phyloP scores from a whole-genome alignment of 2,329 filamentous ascomycete species.

The Calycina herbarum region DNA sequence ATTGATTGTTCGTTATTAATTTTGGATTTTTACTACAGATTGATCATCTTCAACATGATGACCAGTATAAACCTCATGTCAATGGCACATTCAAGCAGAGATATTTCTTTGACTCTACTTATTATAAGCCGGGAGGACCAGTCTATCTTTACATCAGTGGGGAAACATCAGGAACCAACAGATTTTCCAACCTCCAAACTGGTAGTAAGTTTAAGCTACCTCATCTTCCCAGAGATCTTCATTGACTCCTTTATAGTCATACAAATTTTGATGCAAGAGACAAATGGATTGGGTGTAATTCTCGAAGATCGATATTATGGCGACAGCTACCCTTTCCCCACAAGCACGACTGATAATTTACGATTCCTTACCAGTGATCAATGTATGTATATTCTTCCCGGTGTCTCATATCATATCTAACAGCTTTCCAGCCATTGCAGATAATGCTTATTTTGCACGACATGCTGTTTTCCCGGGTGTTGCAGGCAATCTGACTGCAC shows the following conservation, averaged over 20 bases:
- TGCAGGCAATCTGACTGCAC: constrained; percentile 43
- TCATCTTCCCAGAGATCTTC: not conserved
- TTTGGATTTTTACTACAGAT: constrained; percentile 36
- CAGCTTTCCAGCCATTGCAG: constrained; percentile 43
- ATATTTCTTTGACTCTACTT: constrained; percentile 54
- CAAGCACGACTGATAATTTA: constrained; percentile 50
- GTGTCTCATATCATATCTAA: constrained; percentile 5
- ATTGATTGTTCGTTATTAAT: not conserved
- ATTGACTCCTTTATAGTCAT: constrained; percentile 42
- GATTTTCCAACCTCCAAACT: constrained; percentile 43
- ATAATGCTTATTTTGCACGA: constrained; percentile 52
- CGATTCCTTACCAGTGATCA: constrained; percentile 52
- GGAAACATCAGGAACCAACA: constrained; percentile 43
- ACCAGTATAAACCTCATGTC: constrained; percentile 43
- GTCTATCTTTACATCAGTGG: constrained; percentile 50
- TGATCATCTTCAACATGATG: constrained; percentile 47
- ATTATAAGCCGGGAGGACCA: constrained; percentile 55
- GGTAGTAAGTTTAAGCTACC: constrained; percentile 37
- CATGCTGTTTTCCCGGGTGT: constrained; percentile 48
- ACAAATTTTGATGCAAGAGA: constrained; percentile 54
- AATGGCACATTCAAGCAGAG: constrained; percentile 54
- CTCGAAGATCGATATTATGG: constrained; percentile 54
- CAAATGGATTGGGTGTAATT: constrained; percentile 54
- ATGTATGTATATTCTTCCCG: constrained; percentile 30
- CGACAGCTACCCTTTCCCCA: constrained; percentile 48